A percentile compares a stretch with the other conserved stretches of the same genome.
phyloP scores from a whole-genome alignment of 768 basidiomycete genomes.

The Inosperma sp. region DNA sequence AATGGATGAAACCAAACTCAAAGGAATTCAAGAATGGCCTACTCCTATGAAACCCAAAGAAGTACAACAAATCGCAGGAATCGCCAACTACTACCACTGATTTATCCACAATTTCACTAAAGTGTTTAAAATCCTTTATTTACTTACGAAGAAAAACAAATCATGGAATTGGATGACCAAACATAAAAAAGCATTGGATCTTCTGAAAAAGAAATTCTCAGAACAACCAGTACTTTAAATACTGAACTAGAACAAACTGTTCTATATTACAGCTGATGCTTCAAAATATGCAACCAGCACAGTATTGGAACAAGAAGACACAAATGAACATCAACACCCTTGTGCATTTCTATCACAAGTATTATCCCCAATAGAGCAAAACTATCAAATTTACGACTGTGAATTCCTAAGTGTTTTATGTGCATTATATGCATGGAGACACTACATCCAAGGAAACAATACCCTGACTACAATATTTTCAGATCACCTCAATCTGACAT shows the following conservation, averaged over 20 bases:
- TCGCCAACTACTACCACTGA: slow-evolving; percentile 34
- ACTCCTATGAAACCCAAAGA: slow-evolving; percentile 26
- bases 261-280: slow-evolving; percentile 28
- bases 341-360: slow-evolving; percentile 32
- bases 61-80: slow-evolving; percentile 39
- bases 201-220: slow-evolving; percentile 24
- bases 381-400: slow-evolving; percentile 45
- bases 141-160: slow-evolving; percentile 23
- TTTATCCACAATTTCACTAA: slow-evolving; percentile 32
- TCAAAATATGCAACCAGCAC: slow-evolving; percentile 31
- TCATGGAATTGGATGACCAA: slow-evolving; percentile 24
- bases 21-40: slow-evolving; percentile 37
- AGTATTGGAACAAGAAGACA: slow-evolving; percentile 24
- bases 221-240: slow-evolving; percentile 25
- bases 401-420: slow-evolving; percentile 48
- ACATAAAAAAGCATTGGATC: slow-evolving; percentile 24
- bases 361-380: slow-evolving; percentile 31
- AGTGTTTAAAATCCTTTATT: slow-evolving; percentile 24
- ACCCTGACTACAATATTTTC: slow-evolving; percentile 12
- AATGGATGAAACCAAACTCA: slow-evolving; percentile 38
- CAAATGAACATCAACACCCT: slow-evolving; percentile 22
- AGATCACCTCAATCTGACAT: slow-evolving; percentile 22
- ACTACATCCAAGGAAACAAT: slow-evolving; percentile 21
- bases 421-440: slow-evolving; percentile 28
- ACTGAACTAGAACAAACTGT: slow-evolving; percentile 17